phyloP scores from a whole-genome alignment of 371 early-diverging fungal species.

The Thermomucor indicae-seudaticae region DNA sequence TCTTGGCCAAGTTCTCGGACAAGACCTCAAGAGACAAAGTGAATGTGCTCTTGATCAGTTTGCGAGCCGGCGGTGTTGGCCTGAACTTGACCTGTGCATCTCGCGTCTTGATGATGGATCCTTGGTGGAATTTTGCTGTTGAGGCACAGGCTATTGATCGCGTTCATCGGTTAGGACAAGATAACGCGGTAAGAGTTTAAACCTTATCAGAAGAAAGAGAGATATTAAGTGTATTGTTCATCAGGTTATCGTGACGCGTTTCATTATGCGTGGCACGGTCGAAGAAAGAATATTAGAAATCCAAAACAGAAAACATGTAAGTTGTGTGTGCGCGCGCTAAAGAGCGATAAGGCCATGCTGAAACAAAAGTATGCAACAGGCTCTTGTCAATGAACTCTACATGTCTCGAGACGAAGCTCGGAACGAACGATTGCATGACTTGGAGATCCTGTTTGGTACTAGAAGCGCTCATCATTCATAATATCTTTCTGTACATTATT shows the following conservation, averaged over 20 bases:
- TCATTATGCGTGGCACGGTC: slow-evolving; percentile 52
- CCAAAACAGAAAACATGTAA: slow-evolving; percentile 54
- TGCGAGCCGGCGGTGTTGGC: slow-evolving; percentile 88
- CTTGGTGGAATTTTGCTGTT: slow-evolving; percentile 84
- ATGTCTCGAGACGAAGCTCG: slow-evolving; percentile 44
- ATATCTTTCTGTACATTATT: too few relatives aligned
- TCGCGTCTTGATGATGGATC: slow-evolving; percentile 74
- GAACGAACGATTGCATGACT: slow-evolving; percentile 44
- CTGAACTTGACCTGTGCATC: slow-evolving; percentile 81
- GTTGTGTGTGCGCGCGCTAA: background rate
- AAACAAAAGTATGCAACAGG: slow-evolving; percentile 5
- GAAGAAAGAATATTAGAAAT: slow-evolving; percentile 67
- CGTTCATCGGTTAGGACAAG: slow-evolving; percentile 82
- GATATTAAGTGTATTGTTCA: slow-evolving; percentile 9
- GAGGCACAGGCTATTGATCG: slow-evolving; percentile 88
- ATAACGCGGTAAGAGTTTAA: slow-evolving; percentile 23
- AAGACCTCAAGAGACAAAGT: slow-evolving; percentile 31
- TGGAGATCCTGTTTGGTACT: slow-evolving; percentile 44
- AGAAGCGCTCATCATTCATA: too few relatives aligned
- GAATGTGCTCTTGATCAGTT: slow-evolving; percentile 72
- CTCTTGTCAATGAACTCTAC: slow-evolving; percentile 47
- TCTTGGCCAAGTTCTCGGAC: slow-evolving; percentile 51
- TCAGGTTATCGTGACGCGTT: slow-evolving; percentile 55
- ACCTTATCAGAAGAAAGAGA: background rate
- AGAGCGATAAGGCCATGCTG: background rate